Base-by-base conservation (phyloP, 1,139 yeast species). In the Williopsis jadinii region DNA sequence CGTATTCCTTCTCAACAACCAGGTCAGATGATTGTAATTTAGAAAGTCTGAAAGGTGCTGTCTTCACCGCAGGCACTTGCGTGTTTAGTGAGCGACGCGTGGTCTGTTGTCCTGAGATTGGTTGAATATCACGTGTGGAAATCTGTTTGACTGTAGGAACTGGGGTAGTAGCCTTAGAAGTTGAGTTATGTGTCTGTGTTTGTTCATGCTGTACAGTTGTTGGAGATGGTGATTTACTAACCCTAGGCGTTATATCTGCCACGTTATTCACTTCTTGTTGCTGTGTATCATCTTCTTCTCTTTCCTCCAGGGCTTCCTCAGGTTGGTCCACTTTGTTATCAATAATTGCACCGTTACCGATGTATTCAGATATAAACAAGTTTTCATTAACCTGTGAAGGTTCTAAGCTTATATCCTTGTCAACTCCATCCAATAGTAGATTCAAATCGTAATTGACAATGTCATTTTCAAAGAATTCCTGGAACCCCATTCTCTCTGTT, bases 401-500 rank as follows among this genome's bases (percentile, higher is more conserved):
- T 48, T 83, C 88, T 45, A 85, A 64, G 11, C 55, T 59, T 30
- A 60, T 53, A 32, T 56, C 55, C 35, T 61, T 57, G 38, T 58
- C 61, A 29, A 60, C 46, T 44, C 62, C 68, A 41, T 57, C 62
- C 8, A 50, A 40, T 6, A 66, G 49, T 32, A 53, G 8, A 1
- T 37, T 41, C 35, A 55, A 50, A 46, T 64, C 66, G 44, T 56
- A 59, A 35, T 56, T 60, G 11, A 66, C 66, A 39, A 66, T 53
- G 30, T 59, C 59, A 45, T 83, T 80, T 44, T 68, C 74, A 61
- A 92, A 92, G 60, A 92, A 87, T 59, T 90, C 97, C 46, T 73
- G 76, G 61, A 87, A 92, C 2, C 94, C 83, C 64, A 90, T 80
- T 55, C 98, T 73, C 58, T 86, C 94, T 1, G 84, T 75, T 8